Conservation (phyloP, 306 rosid species). For the Inga laurina region DNA sequence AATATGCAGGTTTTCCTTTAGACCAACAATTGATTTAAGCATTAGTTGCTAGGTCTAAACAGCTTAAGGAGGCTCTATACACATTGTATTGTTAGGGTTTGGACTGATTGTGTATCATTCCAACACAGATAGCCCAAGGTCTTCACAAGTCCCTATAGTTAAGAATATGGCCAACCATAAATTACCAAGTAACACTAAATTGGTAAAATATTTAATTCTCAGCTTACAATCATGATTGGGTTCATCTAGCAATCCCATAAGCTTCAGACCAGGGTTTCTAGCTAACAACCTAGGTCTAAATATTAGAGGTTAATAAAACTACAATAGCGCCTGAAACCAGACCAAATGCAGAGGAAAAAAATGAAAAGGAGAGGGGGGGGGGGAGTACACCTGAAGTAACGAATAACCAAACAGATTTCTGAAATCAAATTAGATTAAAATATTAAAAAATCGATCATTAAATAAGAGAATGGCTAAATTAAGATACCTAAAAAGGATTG, state of each 20-base stretch:
- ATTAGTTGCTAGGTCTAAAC: neutral
- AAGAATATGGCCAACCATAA: neutral
- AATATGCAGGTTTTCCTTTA: neutral
- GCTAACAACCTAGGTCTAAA: neutral
- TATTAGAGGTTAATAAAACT: neutral
- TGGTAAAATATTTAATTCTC: neutral
- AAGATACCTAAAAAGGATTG: conserved; percentile 60
- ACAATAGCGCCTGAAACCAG: neutral
- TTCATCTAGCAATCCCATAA: neutral
- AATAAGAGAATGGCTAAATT: conserved; percentile 4
- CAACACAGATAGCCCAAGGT: neutral
- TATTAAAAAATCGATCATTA: neutral
- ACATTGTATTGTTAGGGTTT: neutral
- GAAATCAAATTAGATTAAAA: neutral
- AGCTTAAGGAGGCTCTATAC: neutral
- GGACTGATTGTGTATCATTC: neutral
- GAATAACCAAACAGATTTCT: neutral
- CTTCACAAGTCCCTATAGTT: neutral
- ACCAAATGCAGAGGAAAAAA: neutral
- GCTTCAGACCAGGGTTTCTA: neutral
- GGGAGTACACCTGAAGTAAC: neutral
- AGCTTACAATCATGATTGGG: neutral
- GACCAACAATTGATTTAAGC: neutral
- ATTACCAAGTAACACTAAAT: neutral
- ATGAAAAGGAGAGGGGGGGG: neutral